Base-by-base conservation (phyloP, 306 rosid genomes). In the Glycine tomentella region DNA sequence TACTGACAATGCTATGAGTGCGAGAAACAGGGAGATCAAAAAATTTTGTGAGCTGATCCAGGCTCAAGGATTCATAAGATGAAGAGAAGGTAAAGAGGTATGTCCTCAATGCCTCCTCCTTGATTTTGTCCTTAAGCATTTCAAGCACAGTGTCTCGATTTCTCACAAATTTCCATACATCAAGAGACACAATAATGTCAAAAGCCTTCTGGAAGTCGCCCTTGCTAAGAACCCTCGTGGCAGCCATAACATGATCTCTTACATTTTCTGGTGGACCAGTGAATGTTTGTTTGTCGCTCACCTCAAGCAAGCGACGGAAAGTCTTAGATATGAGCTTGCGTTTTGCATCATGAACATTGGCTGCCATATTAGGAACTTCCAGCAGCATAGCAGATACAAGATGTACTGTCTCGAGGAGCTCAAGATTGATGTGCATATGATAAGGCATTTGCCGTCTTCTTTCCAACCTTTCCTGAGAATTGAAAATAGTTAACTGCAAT, bases 371-470 rank as follows among this genome's bases (percentile, higher is more conserved):
- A 36, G 99, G 99, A 66, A 96, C 98, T 88, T 96, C 99, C 56
- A 96, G 91, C 83, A 96, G 90, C 98, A 96, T 96, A 52, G 98
- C 98, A 80, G 97, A 87, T 82, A 86, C 91, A 80, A 96, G 89
- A 89, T 96, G 99, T 51, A 96, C 97, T 0, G 97, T 80, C 83
- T 96, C 99, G 82, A 93, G 63, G 65, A 93, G 98, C 91, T 96
- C 99, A 33, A 92, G 98, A 87, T 92, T 96, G 61, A 96, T 96
- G 86, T 96, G 99, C 99, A 96, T 96, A 70, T 96, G 99, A 81
- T 93, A 96, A 42, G 99, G 99, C 99, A 96, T 96, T 85, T 93
- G 98, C 3, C 99, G 89, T 76, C 98, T 92, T 83, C 99, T 87
- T 90, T 96, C 99, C 87, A 92, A 79, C 81, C 99, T 92, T 88